Evolutionary conservation across 129 eudicot species (phyloP).

Genomic region (Lactuca sativa): DNA sequence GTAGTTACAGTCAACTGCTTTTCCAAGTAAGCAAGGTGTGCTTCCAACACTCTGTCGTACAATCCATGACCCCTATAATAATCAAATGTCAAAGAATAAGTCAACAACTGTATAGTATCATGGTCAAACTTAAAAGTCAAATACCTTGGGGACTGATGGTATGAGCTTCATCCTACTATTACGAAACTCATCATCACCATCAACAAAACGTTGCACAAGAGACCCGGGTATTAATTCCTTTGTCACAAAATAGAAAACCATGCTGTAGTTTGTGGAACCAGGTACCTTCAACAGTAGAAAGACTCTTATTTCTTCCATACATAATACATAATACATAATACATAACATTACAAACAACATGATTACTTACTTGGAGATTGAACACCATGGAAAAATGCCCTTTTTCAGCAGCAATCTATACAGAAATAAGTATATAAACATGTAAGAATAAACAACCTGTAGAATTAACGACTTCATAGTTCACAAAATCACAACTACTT

Average conservation of each 20-base stretch:
- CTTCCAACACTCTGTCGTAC: constrained; percentile 99
- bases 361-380: constrained; percentile 86
- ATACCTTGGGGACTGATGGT: constrained; percentile 97
- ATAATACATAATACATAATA: neutral
- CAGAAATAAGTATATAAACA: neutral
- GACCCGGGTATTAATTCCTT: constrained; percentile 70
- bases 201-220: constrained; percentile 90
- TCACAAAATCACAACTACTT: constrained; percentile 12
- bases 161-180: constrained; percentile 93
- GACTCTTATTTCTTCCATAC: constrained; percentile 16
- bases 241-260: constrained; percentile 86
- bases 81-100: neutral
- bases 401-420: constrained; percentile 83
- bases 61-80: constrained; percentile 91
- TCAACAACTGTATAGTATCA: neutral
- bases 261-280: constrained; percentile 96
- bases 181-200: constrained; percentile 99
- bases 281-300: constrained; percentile 61
- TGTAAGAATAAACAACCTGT: neutral
- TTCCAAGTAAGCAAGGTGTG: constrained; percentile 92
- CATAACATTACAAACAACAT: neutral
- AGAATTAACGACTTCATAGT: neutral
- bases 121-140: neutral
- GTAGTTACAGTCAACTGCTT: constrained; percentile 97
- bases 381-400: constrained; percentile 78